These are phyloP conservation scores for Euphorbia schlechtendalii DNA, from an alignment of 441 rosid genomes.

Conservation along the genomic window DNA sequence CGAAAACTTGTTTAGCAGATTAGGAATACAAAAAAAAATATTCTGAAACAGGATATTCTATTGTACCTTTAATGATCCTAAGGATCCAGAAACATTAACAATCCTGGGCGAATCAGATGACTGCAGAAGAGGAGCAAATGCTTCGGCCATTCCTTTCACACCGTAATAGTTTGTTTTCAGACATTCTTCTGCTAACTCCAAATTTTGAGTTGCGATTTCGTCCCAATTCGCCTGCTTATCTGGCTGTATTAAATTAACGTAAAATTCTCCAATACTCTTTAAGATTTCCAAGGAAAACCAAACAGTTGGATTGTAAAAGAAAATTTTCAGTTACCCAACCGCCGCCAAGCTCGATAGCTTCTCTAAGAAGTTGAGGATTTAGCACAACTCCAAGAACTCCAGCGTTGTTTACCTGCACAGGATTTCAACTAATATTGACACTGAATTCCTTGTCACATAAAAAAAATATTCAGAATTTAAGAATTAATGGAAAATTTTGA, in stretches of 20 bases:
- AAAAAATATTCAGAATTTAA: no score
- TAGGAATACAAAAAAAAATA: no score
- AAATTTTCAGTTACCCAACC: slow-evolving; percentile 17
- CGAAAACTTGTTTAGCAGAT: no score
- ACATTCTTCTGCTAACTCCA: slow-evolving; percentile 38
- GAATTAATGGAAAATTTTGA: no score
- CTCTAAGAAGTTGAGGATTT: slow-evolving; percentile 12
- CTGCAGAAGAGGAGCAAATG: slow-evolving; percentile 44
- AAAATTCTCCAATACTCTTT: no score
- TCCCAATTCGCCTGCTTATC: slow-evolving; percentile 19
- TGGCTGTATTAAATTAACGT: slow-evolving; percentile 16
- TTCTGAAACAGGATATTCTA: no score
- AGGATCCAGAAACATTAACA: slow-evolving; percentile 36
- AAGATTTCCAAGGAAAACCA: no score
- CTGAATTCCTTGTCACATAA: no score
- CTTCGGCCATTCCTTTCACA: slow-evolving; percentile 42
- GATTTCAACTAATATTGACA: no score
- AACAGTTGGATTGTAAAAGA: not conserved
- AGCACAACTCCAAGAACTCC: slow-evolving; percentile 12
- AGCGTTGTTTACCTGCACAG: slow-evolving; percentile 41
- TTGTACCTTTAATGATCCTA: slow-evolving; percentile 45
- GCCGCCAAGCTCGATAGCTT: slow-evolving; percentile 11
- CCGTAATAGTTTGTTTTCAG: slow-evolving; percentile 47
- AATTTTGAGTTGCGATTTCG: slow-evolving; percentile 19
- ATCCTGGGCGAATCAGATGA: slow-evolving; percentile 43